phyloP scores from a whole-genome alignment of 225 moss, liverwort and hornwort species.

The Bryoerythrophyllum caledonicum region DNA sequence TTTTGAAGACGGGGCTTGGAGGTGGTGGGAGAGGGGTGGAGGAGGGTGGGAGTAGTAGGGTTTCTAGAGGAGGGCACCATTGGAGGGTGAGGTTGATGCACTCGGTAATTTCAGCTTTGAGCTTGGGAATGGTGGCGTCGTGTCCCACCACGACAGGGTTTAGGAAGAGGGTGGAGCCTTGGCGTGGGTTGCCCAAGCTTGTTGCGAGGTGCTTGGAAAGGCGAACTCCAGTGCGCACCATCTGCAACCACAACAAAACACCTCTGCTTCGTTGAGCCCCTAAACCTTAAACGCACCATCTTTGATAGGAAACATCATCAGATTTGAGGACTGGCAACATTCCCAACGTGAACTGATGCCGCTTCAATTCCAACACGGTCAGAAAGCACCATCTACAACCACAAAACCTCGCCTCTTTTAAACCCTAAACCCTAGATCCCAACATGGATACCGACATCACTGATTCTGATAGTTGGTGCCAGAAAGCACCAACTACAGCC shows the following conservation, averaged over 20 bases:
- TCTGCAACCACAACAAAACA: slow-evolving; percentile 47
- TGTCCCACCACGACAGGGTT: slow-evolving; percentile 46
- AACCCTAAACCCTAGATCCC: too few species aligned
- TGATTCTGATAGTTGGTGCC: too few species aligned
- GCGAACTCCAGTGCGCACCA: slow-evolving; percentile 73
- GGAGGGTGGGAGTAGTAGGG: slow-evolving; percentile 17
- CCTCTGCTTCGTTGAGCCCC: neutral
- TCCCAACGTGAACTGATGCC: too few species aligned
- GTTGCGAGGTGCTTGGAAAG: slow-evolving; percentile 74
- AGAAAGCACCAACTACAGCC: too few species aligned
- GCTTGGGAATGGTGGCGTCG: slow-evolving; percentile 22
- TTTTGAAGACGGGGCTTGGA: slow-evolving; percentile 40
- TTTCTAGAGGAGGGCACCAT: slow-evolving; percentile 64
- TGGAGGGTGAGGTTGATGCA: slow-evolving; percentile 58
- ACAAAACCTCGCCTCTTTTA: too few species aligned
- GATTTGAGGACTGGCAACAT: too few species aligned
- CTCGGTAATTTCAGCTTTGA: slow-evolving; percentile 41
- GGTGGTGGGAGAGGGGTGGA: slow-evolving; percentile 33
- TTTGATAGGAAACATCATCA: too few species aligned
- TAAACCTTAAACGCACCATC: too few species aligned
- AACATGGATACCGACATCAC: too few species aligned
- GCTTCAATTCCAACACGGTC: too few species aligned
- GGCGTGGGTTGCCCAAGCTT: slow-evolving; percentile 62
- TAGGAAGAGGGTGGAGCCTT: slow-evolving; percentile 60
- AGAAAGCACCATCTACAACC: too few species aligned